Conservation (phyloP, 148 eudicot species). For the Rhododendron kiyosumense region DNA sequence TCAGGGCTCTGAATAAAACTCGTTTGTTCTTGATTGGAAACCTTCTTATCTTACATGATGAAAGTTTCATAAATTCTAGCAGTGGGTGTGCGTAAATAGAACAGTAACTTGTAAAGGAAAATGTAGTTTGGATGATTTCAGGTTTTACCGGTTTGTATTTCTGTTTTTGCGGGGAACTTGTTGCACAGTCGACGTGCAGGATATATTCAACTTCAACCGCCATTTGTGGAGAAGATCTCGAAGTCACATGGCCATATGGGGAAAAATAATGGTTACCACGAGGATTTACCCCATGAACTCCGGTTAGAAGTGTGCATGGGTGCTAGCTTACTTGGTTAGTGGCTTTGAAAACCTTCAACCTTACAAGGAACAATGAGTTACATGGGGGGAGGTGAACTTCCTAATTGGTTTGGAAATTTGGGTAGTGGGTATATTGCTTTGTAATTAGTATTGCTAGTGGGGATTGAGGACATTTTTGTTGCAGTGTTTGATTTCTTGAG, state of each 20-base stretch:
- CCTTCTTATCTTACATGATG: background rate
- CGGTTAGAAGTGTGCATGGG: background rate
- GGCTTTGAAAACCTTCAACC: background rate
- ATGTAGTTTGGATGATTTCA: background rate
- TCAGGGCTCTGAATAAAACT: background rate
- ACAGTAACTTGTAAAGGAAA: background rate
- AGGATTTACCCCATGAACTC: background rate
- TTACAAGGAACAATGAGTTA: background rate
- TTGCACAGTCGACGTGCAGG: background rate
- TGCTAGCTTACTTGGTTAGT: background rate
- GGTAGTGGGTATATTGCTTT: background rate
- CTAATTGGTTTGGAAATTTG: background rate
- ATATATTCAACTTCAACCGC: background rate
- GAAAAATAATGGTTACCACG: background rate
- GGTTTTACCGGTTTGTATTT: too few species aligned
- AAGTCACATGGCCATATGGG: background rate
- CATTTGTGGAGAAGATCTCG: background rate
- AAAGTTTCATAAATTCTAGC: background rate
- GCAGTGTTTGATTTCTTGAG: background rate
- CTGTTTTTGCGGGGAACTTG: background rate
- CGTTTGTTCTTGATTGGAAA: background rate
- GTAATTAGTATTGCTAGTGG: background rate
- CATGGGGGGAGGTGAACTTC: background rate
- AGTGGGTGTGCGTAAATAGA: background rate
- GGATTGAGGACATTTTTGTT: background rate